Conservation (phyloP, 495 filamentous ascomycete genomes). For the Xylaria bambusicola region DNA sequence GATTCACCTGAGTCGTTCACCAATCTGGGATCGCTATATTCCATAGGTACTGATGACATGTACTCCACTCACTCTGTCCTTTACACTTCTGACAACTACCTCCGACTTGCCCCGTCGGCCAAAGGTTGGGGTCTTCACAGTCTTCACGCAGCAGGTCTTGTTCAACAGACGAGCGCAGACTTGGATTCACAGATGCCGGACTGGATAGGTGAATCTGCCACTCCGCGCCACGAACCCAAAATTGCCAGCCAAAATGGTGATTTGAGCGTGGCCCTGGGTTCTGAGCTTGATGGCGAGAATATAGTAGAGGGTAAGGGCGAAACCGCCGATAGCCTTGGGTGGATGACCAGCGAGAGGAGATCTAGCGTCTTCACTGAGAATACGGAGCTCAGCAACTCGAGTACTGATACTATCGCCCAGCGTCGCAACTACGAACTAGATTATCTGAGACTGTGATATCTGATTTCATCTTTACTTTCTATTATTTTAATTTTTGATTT, state of each 20-base stretch:
- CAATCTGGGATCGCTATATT: conserved; percentile 10
- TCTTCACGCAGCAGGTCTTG: conserved; percentile 10
- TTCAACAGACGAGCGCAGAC: not conserved
- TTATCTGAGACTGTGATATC: conserved; percentile 27
- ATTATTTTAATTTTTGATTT: no score
- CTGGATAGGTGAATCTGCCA: conserved; percentile 2
- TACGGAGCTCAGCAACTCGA: not conserved
- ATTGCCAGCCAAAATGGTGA: conserved; percentile 1
- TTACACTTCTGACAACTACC: conserved; percentile 11
- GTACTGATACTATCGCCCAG: not conserved
- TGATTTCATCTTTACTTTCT: not conserved
- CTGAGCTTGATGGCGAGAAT: not conserved
- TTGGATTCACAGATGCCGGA: conserved; percentile 18
- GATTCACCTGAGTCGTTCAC: conserved; percentile 11
- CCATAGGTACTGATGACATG: not conserved
- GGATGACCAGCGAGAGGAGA: not conserved
- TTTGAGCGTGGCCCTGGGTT: not conserved
- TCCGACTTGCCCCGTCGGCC: conserved; percentile 16
- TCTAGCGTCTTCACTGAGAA: not conserved
- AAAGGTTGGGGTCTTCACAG: conserved; percentile 19
- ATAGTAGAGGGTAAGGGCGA: conserved; percentile 2
- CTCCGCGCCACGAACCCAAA: not conserved
- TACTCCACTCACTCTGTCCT: not conserved
- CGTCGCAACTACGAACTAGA: conserved; percentile 30
- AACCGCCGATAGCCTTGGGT: not conserved